These are phyloP conservation scores for Lecanicillium sp. DNA, from an alignment of 2,329 filamentous ascomycete genomes.

Conservation along the genomic window DNA sequence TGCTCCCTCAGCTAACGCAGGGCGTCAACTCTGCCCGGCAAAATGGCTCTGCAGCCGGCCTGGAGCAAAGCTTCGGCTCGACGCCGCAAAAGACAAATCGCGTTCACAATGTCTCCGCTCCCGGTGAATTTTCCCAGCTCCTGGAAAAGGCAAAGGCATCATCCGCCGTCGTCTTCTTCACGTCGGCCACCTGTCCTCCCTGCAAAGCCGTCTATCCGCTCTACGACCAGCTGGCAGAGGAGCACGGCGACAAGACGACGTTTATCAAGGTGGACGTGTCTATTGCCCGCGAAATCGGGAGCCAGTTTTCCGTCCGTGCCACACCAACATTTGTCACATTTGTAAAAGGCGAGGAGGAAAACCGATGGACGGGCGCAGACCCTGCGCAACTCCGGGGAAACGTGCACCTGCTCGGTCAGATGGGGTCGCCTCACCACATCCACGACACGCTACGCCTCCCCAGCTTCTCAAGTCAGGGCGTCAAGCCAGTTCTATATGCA, in stretches of 20 bases:
- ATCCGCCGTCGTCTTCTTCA: slow-evolving; percentile 85
- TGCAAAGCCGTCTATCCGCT: slow-evolving; percentile 78
- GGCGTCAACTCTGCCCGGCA: slow-evolving; percentile 42
- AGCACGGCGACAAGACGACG: slow-evolving; percentile 58
- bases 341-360: slow-evolving; percentile 64
- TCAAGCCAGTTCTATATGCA: slow-evolving; percentile 62
- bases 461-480: slow-evolving; percentile 55
- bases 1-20: slow-evolving; percentile 61
- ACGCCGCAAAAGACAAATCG: slow-evolving; percentile 14
- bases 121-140: slow-evolving; percentile 19
- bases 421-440: slow-evolving; percentile 67
- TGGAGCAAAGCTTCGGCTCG: slow-evolving; percentile 28
- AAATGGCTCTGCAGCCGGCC: slow-evolving; percentile 45
- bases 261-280: slow-evolving; percentile 81
- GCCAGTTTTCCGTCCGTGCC: slow-evolving; percentile 59
- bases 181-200: slow-evolving; percentile 75
- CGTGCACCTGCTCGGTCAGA: slow-evolving; percentile 64
- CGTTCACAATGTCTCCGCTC: slow-evolving; percentile 51
- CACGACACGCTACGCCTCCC: slow-evolving; percentile 67
- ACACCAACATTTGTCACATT: slow-evolving; percentile 91
- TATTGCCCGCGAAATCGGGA: slow-evolving; percentile 54
- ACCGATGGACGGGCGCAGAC: slow-evolving; percentile 76
- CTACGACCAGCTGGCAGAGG: slow-evolving; percentile 72
- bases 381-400: slow-evolving; percentile 60
- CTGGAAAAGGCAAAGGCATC: slow-evolving; percentile 54